phyloP scores from a whole-genome alignment of 345 rosid species.

The Eucalyptus leucophloia region DNA sequence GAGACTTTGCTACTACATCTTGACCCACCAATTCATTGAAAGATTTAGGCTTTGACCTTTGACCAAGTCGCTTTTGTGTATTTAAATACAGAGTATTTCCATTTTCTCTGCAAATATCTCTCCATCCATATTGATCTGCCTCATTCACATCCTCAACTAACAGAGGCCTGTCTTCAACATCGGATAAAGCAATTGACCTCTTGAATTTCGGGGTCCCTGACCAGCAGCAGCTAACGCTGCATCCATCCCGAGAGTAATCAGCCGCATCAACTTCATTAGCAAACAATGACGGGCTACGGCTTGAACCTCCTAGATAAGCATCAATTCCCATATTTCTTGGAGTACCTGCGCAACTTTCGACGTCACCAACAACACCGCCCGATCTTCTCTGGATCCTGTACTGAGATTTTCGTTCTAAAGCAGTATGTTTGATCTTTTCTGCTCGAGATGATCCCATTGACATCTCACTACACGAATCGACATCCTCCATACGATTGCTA shows the following conservation, averaged over 20 bases:
- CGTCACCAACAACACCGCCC: slow-evolving; percentile 32
- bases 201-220: slow-evolving; percentile 60
- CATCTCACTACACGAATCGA: slow-evolving; percentile 30
- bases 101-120: slow-evolving; percentile 13
- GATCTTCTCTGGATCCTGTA: slow-evolving; percentile 10
- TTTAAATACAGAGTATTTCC: slow-evolving; percentile 19
- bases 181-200: slow-evolving; percentile 52
- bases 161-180: slow-evolving; percentile 62
- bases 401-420: slow-evolving; percentile 5
- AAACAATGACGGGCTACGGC: slow-evolving; percentile 21
- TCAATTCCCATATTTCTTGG: slow-evolving; percentile 36
- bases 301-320: slow-evolving; percentile 21
- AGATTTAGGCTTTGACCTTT: slow-evolving; percentile 67
- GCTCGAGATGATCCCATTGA: slow-evolving; percentile 13
- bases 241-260: slow-evolving; percentile 30
- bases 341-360: slow-evolving; percentile 39
- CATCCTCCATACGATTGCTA: slow-evolving; percentile 25
- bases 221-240: slow-evolving; percentile 85
- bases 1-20: slow-evolving; percentile 61
- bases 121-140: slow-evolving; percentile 2
- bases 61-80: slow-evolving; percentile 57
- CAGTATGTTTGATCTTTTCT: slow-evolving; percentile 5
- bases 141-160: slow-evolving; percentile 25
- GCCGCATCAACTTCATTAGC: slow-evolving; percentile 35
- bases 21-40: slow-evolving; percentile 88